Base-by-base conservation (phyloP, 1,284 basidiomycete species). In the Prillingera fragicola region DNA sequence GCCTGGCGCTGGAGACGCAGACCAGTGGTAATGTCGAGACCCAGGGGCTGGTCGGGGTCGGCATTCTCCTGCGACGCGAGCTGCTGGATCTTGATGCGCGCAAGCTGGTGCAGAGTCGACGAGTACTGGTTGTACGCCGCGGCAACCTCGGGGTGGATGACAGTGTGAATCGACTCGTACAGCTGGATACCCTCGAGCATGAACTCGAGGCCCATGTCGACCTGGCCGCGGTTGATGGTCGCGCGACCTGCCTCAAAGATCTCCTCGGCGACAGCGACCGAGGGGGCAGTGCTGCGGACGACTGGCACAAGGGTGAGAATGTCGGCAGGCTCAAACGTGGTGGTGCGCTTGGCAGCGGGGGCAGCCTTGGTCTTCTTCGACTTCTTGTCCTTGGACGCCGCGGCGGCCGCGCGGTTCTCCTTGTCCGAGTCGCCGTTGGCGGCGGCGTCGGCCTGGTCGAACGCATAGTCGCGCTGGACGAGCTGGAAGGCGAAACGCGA, bases 161-260 rank as follows among this genome's bases (percentile, higher is more conserved):
- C 65, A 4, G 77, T 76, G 60, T 77, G 78, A 36, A 79, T 74
- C 53, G 75, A 74, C 67, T 80, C 78, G 68, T 75, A 77, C 47
- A 76, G 70, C 55, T 74, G 72, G 45, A 79, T 67, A 31, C 73
- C 76, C 50, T 79, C 77, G 34, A 74, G 70, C 62, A 77, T 67
- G 52, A 78, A 68, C 50, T 77, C 77, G 33, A 77, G 67, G 19
- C 77, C 78, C 21, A 71, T 55, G 25, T 72, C 71, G 44, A 75
- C 60, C 39, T 75, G 70, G 24, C 76, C 77, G 18, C 74, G 73
- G 55, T 69, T 68, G 58, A 79, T 72, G 34, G 73, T 74, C 39
- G 69, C 66, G 35, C 74, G 68, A 23, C 77, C 78, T 25, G 73
- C 73, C 49, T 75, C 74, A 46, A 79, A 75, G 17, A 75, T 72